Evolutionary conservation across 2,329 filamentous ascomycete species (phyloP).

Genomic region (Penicillium janthinellum): DNA sequence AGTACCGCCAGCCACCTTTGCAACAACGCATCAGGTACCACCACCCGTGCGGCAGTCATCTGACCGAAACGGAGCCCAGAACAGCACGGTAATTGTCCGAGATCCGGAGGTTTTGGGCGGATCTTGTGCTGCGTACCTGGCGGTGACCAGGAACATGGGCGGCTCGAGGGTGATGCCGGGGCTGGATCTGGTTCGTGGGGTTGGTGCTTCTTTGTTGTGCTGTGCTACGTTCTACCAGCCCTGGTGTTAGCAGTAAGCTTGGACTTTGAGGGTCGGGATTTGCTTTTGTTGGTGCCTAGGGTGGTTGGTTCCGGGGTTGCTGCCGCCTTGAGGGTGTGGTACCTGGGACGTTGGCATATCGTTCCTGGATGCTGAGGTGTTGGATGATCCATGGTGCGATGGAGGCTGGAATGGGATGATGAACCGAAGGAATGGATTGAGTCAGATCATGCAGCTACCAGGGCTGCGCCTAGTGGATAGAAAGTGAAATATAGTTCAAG

Average conservation of each 20-base stretch:
- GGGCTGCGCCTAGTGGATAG: background rate
- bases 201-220: background rate
- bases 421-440: background rate
- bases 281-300: background rate
- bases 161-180: background rate
- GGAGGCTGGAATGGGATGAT: background rate
- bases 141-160: conserved; percentile 6
- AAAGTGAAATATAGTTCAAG: background rate
- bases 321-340: conserved; percentile 10
- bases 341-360: conserved; percentile 10
- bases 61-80: conserved; percentile 10
- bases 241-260: background rate
- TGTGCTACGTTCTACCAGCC: background rate
- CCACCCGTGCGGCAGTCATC: conserved; percentile 22
- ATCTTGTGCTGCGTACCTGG: background rate
- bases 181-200: background rate
- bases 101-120: conserved; percentile 11
- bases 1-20: conserved; percentile 14
- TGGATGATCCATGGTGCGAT: conserved; percentile 10
- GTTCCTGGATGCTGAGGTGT: conserved; percentile 11
- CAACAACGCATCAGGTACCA: conserved; percentile 5
- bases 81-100: conserved; percentile 13
- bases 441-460: background rate
- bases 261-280: background rate
- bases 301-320: background rate